These are phyloP conservation scores for Excoecaria agallocha DNA, from an alignment of 345 rosid genomes.

Conservation along the genomic window DNA sequence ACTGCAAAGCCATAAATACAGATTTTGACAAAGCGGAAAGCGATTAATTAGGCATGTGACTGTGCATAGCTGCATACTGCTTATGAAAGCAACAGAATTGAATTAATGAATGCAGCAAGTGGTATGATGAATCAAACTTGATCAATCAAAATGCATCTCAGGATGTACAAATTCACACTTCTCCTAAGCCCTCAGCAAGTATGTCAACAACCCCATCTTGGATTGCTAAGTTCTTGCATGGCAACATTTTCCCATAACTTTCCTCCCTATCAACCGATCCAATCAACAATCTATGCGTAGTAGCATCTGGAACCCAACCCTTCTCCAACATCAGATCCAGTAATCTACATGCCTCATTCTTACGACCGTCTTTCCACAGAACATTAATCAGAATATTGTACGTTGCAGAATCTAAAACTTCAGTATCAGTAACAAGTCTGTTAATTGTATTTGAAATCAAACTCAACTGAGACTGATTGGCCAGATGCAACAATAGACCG, in stretches of 20 bases:
- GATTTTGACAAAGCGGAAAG: not conserved
- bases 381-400: conserved; percentile 35
- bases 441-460: conserved; percentile 27
- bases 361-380: conserved; percentile 48
- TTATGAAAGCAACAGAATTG: not conserved
- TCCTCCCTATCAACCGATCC: conserved; percentile 31
- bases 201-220: conserved; percentile 40
- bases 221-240: conserved; percentile 9
- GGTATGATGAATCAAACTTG: not conserved
- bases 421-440: conserved; percentile 23
- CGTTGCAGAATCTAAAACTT: conserved; percentile 32
- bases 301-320: conserved; percentile 51
- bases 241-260: conserved; percentile 13
- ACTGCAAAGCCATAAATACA: not conserved
- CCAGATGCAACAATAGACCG: conserved; percentile 31
- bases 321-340: conserved; percentile 52
- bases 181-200: conserved; percentile 41
- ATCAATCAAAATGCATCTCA: not conserved
- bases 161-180: not conserved
- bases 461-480: conserved; percentile 22
- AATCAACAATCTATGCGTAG: conserved; percentile 44
- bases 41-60: not conserved
- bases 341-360: conserved; percentile 31
- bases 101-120: not conserved
- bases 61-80: not conserved